Evolutionary conservation across 352 stramenopile species (phyloP), one percentile per base, ranked within the genome.

Genomic region (Globisporangium megalacanthum): DNA sequence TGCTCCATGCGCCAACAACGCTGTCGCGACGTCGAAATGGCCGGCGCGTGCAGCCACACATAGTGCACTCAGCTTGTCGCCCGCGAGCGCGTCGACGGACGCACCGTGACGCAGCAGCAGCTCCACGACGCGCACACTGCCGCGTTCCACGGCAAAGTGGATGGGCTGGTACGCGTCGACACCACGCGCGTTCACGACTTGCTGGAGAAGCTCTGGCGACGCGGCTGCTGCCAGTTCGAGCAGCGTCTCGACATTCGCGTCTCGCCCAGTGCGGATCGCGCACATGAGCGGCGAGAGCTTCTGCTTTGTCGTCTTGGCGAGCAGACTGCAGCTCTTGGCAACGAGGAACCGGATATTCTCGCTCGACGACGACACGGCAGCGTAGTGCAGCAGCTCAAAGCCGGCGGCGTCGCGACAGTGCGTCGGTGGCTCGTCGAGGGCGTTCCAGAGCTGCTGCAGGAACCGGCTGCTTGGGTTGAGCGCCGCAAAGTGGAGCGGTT

Each of bases 381-480:
- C 53, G 42, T 51, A 50, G 42, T 58, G 25, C 6, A 90, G 75
- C 0, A 80, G 72, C 51, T 89, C 77, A 44, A 75, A 90, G 41
- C 42, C n/a, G 6, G 4, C n/a, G 17, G 17, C n/a, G 41, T 22
- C n/a, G 4, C 52, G 39, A 20, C 29, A 36, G 14, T 4, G 15
- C 15, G 22, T 5, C 6, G 19, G 51, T 46, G 89, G 86, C 1
- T 71, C 70, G 0, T 60, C 66, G 10, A 67, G 65, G 39, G 67
- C 82, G 36, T 86, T 76, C 77, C 77, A 89, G 15, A 93, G 60
- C 10, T 61, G 54, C 44, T 84, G 60, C 9, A 93, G 61, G 49
- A 87, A 84, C 58, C 74, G 82, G 1, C 57, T 75, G 39, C 88
- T 86, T 1, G 83, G 79, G 25, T 91, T 91, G 57, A 93, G 88